Evolutionary conservation across 306 rosid genomes (phyloP).

Genomic region (Corylus americana): DNA sequence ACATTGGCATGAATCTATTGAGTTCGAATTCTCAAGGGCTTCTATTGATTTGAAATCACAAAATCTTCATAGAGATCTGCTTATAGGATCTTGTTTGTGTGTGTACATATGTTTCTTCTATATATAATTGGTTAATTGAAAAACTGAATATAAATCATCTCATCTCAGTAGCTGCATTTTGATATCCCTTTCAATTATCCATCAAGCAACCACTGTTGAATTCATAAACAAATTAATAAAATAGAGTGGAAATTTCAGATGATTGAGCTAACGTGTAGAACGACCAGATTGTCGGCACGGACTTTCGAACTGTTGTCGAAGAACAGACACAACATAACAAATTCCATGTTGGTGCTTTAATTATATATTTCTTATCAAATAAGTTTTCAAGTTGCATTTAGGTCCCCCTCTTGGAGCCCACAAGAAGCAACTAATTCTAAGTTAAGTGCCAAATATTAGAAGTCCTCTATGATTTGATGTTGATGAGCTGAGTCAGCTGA

Average conservation of each 20-base stretch:
- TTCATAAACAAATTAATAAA: too few relatives aligned
- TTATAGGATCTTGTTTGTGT: not conserved
- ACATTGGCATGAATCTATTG: not conserved
- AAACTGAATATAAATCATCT: not conserved
- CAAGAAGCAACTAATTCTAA: constrained; percentile 1
- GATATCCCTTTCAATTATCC: not conserved
- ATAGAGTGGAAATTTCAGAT: not conserved
- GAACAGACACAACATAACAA: not conserved
- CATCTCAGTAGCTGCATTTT: not conserved
- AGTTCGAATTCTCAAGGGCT: not conserved
- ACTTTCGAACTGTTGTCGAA: not conserved
- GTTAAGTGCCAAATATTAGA: not conserved
- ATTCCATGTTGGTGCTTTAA: constrained; percentile 11
- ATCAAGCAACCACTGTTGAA: not conserved
- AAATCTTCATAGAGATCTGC: not conserved
- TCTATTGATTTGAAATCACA: not conserved
- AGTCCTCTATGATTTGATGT: not conserved
- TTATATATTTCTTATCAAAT: not conserved
- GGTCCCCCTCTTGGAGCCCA: not conserved
- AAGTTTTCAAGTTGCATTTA: constrained; percentile 12
- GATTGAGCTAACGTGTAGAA: too few relatives aligned
- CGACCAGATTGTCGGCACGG: not conserved
- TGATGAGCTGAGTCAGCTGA: constrained; percentile 29
- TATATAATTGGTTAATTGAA: not conserved
- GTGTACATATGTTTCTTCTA: not conserved